Conservation (phyloP, 2,329 filamentous ascomycete genomes). For the Atkinsonella hypoxylon region DNA sequence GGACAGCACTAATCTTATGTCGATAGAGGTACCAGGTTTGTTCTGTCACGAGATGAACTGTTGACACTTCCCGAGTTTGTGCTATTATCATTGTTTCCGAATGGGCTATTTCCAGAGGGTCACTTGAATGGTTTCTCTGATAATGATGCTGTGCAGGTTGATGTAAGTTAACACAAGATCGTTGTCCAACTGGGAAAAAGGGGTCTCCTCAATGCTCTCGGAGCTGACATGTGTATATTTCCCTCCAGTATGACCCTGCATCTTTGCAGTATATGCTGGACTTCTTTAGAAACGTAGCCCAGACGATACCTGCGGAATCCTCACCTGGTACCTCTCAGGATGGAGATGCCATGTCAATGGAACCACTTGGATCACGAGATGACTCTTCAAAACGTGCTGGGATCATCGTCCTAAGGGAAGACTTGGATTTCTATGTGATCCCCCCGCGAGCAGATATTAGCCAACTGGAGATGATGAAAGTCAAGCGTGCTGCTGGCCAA, state of each 20-base stretch:
- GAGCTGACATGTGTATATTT: background rate
- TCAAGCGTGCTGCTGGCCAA: constrained; percentile 82
- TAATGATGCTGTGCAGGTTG: constrained; percentile 89
- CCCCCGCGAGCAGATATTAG: constrained; percentile 76
- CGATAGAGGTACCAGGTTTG: constrained; percentile 77
- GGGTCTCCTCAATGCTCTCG: background rate
- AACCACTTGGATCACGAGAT: constrained; percentile 56
- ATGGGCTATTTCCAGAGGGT: constrained; percentile 93
- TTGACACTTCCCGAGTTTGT: constrained; percentile 96
- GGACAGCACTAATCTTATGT: constrained; percentile 15
- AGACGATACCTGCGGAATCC: constrained; percentile 75
- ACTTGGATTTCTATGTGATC: constrained; percentile 95
- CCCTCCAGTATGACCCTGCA: constrained; percentile 75
- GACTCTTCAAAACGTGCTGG: constrained; percentile 85
- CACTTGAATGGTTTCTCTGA: constrained; percentile 91
- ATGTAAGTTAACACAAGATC: constrained; percentile 43
- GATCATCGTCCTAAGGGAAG: constrained; percentile 92
- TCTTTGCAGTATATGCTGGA: constrained; percentile 99
- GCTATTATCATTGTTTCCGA: constrained; percentile 91
- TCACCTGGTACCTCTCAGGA: constrained; percentile 56
- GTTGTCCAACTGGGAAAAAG: too few species aligned
- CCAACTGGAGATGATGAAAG: constrained; percentile 84
- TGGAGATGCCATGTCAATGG: constrained; percentile 51
- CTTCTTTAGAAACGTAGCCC: constrained; percentile 91
- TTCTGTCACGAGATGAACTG: constrained; percentile 86